Evolutionary conservation across 495 filamentous ascomycete species (phyloP).

Genomic region (Xylaria telfairii): DNA sequence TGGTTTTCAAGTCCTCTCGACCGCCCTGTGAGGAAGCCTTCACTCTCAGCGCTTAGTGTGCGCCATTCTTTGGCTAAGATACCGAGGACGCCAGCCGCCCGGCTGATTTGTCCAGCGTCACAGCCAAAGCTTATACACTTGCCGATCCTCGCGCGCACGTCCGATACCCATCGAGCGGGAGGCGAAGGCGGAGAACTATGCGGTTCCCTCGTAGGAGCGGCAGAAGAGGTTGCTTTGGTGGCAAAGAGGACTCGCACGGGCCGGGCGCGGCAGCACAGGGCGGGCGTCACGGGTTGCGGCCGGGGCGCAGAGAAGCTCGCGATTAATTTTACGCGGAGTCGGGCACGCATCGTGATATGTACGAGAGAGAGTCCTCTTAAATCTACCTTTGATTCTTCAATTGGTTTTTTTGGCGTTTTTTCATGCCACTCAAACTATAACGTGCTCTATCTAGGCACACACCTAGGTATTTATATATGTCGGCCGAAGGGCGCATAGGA

Average conservation of each 20-base stretch:
- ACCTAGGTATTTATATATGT: too few species aligned
- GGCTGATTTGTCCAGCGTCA: conserved; percentile 60
- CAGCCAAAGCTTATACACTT: conserved; percentile 85
- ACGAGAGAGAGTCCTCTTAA: neutral
- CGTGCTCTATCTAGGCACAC: neutral
- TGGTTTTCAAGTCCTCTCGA: conserved; percentile 72
- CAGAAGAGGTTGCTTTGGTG: neutral
- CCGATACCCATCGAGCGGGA: conserved; percentile 73
- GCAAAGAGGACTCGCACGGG: neutral
- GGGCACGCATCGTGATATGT: conserved; percentile 28
- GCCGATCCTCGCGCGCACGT: conserved; percentile 75
- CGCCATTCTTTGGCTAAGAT: conserved; percentile 78
- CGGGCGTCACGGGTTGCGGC: neutral
- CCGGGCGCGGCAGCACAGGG: neutral
- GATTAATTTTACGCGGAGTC: neutral
- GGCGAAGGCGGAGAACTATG: conserved; percentile 27
- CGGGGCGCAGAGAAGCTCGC: neutral
- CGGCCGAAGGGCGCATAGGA: neutral
- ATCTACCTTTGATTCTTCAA: neutral
- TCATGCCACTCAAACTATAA: neutral
- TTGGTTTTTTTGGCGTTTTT: neutral
- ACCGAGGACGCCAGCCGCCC: conserved; percentile 66
- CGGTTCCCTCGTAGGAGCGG: neutral
- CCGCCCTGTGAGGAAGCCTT: conserved; percentile 78
- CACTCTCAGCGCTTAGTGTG: conserved; percentile 73